These are phyloP conservation scores for Tulasnella sp. DNA, from an alignment of 768 basidiomycete species.

Conservation along the genomic window DNA sequence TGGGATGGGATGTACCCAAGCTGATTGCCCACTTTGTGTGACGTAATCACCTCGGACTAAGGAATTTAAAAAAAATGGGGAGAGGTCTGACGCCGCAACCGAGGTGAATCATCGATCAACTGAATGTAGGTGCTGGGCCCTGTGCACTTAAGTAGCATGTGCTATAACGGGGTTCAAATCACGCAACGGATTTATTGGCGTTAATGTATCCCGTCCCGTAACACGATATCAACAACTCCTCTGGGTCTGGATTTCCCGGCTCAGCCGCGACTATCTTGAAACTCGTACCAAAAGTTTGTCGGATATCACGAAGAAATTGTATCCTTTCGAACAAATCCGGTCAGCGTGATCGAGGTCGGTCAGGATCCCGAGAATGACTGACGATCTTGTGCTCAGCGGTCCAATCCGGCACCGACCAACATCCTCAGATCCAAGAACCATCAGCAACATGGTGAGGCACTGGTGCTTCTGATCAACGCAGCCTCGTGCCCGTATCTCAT, in stretches of 20 bases:
- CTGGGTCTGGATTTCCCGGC: conserved; percentile 35
- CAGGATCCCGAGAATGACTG: conserved; percentile 27
- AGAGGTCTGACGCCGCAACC: no score
- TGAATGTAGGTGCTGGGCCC: no score
- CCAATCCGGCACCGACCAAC: conserved; percentile 84
- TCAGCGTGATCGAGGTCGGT: neutral
- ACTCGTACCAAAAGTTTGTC: conserved; percentile 74
- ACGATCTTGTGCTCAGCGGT: conserved; percentile 74
- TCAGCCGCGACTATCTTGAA: conserved; percentile 78
- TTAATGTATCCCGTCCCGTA: conserved; percentile 90
- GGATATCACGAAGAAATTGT: conserved; percentile 79
- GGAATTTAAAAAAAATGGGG: no score
- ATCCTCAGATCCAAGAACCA: conserved; percentile 96
- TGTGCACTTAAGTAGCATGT: neutral
- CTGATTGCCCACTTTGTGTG: no score
- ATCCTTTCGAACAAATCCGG: conserved; percentile 42
- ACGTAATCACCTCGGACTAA: no score
- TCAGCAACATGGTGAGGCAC: conserved; percentile 70
- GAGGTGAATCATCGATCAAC: no score
- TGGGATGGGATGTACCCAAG: no score
- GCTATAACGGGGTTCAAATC: neutral
- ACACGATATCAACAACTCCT: conserved; percentile 73
- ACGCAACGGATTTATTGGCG: conserved; percentile 67
- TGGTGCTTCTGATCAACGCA: conserved; percentile 90
- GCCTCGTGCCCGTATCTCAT: conserved; percentile 71